phyloP scores from a whole-genome alignment of 1,284 basidiomycete species.

The Golubevia pallescens region DNA sequence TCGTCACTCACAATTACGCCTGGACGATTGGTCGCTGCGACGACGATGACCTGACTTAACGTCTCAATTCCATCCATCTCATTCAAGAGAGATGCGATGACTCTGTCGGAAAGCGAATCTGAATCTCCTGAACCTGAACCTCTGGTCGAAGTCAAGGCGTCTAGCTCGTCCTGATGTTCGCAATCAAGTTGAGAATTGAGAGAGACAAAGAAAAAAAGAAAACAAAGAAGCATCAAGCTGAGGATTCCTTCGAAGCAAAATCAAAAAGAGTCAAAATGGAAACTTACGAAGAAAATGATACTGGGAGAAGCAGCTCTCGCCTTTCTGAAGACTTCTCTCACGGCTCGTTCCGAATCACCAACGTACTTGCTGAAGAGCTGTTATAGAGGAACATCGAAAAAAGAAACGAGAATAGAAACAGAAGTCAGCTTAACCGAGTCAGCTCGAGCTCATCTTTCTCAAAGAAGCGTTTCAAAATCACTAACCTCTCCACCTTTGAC shows the following conservation, averaged over 20 bases:
- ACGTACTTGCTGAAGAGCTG: conserved; percentile 57
- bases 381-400: neutral
- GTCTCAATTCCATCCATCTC: conserved; percentile 98
- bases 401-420: neutral
- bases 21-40: conserved; percentile 95
- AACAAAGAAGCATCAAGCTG: no score
- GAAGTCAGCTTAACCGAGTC: no score
- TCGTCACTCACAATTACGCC: conserved; percentile 77
- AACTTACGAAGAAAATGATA: conserved; percentile 47
- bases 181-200: no score
- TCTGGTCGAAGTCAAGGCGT: conserved; percentile 85
- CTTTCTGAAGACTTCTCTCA: conserved; percentile 57
- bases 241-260: no score
- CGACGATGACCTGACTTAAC: conserved; percentile 85
- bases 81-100: conserved; percentile 89
- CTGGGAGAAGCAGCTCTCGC: conserved; percentile 53
- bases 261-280: no score
- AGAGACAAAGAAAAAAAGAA: no score
- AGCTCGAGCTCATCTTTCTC: no score
- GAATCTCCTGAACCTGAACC: conserved; percentile 70
- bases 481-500: conserved; percentile 93
- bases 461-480: conserved; percentile 3
- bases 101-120: conserved; percentile 78
- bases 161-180: conserved; percentile 86
- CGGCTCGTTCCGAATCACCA: conserved; percentile 56